phyloP scores from a whole-genome alignment of 1,284 basidiomycete species.

The Meira nashicola region DNA sequence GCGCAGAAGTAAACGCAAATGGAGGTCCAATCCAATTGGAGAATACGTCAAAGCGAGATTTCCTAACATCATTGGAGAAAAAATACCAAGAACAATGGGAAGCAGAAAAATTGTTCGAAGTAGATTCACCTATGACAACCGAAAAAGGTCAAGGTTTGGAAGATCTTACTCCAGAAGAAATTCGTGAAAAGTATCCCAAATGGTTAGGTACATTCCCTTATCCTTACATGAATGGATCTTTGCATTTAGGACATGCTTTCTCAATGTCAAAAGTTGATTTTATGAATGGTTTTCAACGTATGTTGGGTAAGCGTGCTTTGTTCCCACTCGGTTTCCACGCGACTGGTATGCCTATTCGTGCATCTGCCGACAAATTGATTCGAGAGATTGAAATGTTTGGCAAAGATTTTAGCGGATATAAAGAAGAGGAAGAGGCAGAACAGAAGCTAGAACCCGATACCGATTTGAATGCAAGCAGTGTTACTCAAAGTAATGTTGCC shows the following conservation, averaged over 20 bases:
- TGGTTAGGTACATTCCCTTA: constrained; percentile 91
- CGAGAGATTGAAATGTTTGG: constrained; percentile 97
- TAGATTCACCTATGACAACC: constrained; percentile 66
- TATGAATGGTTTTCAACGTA: constrained; percentile 86
- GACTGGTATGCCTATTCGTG: constrained; percentile 97
- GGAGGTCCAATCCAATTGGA: constrained; percentile 53
- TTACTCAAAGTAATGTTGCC: constrained; percentile 28
- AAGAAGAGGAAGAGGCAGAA: constrained; percentile 52
- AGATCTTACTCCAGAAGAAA: constrained; percentile 42
- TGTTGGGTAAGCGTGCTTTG: constrained; percentile 88
- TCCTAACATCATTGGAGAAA: constrained; percentile 74
- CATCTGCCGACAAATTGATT: constrained; percentile 92
- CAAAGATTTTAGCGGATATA: constrained; percentile 74
- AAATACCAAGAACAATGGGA: constrained; percentile 78
- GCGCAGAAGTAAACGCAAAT: neutral
- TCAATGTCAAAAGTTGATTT: constrained; percentile 99
- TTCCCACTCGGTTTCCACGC: constrained; percentile 93
- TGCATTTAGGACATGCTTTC: constrained; percentile 93
- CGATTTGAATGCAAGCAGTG: constrained; percentile 3
- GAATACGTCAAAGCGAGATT: constrained; percentile 81
- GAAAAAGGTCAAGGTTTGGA: constrained; percentile 34
- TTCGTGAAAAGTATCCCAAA: constrained; percentile 72
- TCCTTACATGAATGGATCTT: constrained; percentile 91
- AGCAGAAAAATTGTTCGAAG: constrained; percentile 63
- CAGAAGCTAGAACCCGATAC: constrained; percentile 22